Evolutionary conservation across 164 flowering plant genomes (phyloP).

Genomic region (Vitis cinerea): DNA sequence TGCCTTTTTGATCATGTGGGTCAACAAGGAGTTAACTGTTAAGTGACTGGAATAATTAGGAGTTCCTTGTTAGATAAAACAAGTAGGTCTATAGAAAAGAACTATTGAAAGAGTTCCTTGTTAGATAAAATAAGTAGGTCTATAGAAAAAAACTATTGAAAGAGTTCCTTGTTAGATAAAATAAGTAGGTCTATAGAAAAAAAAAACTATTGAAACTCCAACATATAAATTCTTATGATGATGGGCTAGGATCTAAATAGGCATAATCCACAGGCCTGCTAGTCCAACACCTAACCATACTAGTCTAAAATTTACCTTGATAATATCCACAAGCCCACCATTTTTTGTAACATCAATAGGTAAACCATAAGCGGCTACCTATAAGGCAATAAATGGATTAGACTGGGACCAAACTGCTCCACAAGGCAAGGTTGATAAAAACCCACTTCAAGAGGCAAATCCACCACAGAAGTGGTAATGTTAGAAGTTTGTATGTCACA

Average conservation of each 20-base stretch:
- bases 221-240: no score
- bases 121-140: no score
- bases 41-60: slow-evolving; percentile 41
- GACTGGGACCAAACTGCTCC: slow-evolving; percentile 67
- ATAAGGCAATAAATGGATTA: slow-evolving; percentile 5
- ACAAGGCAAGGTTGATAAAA: slow-evolving; percentile 78
- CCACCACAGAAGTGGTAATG: slow-evolving; percentile 14
- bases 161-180: no score
- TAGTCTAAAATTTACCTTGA: slow-evolving; percentile 36
- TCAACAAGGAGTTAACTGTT: slow-evolving; percentile 68
- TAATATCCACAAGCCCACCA: slow-evolving; percentile 81
- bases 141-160: no score
- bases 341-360: slow-evolving; percentile 73
- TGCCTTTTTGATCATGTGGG: slow-evolving; percentile 69
- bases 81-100: not conserved
- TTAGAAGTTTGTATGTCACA: slow-evolving; percentile 10
- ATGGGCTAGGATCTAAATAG: no score
- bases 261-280: no score
- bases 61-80: slow-evolving; percentile 2
- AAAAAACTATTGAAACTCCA: no score
- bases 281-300: no score
- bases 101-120: no score
- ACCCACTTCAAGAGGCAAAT: slow-evolving; percentile 52
- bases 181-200: no score
- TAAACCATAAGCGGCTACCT: slow-evolving; percentile 82